Conservation (phyloP, 2,329 filamentous ascomycete species). For the Fusarium buharicum region DNA sequence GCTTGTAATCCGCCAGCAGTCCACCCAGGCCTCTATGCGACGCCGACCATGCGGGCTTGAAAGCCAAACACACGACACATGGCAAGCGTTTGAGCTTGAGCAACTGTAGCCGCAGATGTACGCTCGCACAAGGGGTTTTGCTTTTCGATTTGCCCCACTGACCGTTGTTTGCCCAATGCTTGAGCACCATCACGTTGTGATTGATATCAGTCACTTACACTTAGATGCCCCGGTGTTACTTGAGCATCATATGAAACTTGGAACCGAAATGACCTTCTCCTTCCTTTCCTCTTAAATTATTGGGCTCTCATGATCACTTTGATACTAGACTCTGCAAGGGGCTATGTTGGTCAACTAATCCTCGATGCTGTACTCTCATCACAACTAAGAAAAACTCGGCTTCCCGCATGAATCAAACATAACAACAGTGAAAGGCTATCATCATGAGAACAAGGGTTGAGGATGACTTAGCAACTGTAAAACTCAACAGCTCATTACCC, state of each 20-base stretch:
- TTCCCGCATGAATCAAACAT: constrained; percentile 22
- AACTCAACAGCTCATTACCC: background rate
- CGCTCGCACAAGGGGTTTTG: constrained; percentile 30
- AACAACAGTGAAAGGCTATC: background rate
- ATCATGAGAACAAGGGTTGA: background rate
- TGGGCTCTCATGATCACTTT: background rate
- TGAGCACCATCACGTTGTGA: background rate
- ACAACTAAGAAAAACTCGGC: constrained; percentile 20
- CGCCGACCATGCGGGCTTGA: constrained; percentile 21
- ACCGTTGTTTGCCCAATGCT: constrained; percentile 18
- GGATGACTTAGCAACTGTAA: background rate
- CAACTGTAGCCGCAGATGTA: constrained; percentile 25
- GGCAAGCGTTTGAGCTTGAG: constrained; percentile 30
- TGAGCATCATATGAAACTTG: constrained; percentile 9
- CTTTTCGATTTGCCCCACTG: constrained; percentile 9
- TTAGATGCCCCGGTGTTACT: constrained; percentile 10
- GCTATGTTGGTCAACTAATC: background rate
- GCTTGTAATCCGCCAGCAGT: background rate
- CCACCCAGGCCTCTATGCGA: constrained; percentile 21
- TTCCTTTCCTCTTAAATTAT: background rate
- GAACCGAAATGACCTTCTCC: constrained; percentile 17
- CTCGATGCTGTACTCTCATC: constrained; percentile 11
- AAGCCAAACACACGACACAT: constrained; percentile 31
- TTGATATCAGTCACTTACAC: constrained; percentile 6
- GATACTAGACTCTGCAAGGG: background rate